Percentiles rank a stretch among this genome's conserved stretches.
Conservation (phyloP, 2,329 filamentous ascomycete species). For the Fusarium sp. region DNA sequence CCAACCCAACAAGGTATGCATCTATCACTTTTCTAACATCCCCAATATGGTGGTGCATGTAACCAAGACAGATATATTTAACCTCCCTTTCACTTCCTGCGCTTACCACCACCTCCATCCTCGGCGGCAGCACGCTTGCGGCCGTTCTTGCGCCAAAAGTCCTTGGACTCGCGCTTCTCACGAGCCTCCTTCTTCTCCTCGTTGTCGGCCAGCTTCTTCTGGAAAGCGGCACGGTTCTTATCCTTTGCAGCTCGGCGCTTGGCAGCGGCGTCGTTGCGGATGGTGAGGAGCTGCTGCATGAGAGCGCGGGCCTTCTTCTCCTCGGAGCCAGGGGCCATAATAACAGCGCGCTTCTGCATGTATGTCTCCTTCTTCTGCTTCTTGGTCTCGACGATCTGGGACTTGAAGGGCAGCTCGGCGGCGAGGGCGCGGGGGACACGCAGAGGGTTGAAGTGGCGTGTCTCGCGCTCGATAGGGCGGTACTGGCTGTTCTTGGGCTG, state of each 20-base stretch:
- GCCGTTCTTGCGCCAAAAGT: slow-evolving; percentile 93
- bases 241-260: slow-evolving; percentile 90
- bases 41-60: slow-evolving; percentile 2
- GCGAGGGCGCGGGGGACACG: slow-evolving; percentile 84
- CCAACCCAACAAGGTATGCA: slow-evolving; percentile 45
- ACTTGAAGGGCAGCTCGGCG: slow-evolving; percentile 89
- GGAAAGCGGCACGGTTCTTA: slow-evolving; percentile 82
- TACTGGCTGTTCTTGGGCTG: slow-evolving; percentile 88
- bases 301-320: slow-evolving; percentile 90
- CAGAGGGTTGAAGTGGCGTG: slow-evolving; percentile 83
- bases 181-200: slow-evolving; percentile 86
- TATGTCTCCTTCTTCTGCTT: slow-evolving; percentile 87
- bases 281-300: slow-evolving; percentile 91
- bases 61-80: neutral
- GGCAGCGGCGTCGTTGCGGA: slow-evolving; percentile 90
- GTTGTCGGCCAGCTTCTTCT: slow-evolving; percentile 84
- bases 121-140: slow-evolving; percentile 70
- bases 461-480: slow-evolving; percentile 73
- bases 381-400: slow-evolving; percentile 86
- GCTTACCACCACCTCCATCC: slow-evolving; percentile 56
- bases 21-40: slow-evolving; percentile 30
- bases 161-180: slow-evolving; percentile 92
- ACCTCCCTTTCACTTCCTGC: slow-evolving; percentile 47
- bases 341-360: slow-evolving; percentile 94
- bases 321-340: slow-evolving; percentile 81